Evolutionary conservation across 495 filamentous ascomycete genomes (phyloP).

Genomic region (Wilcoxina mikolae): DNA sequence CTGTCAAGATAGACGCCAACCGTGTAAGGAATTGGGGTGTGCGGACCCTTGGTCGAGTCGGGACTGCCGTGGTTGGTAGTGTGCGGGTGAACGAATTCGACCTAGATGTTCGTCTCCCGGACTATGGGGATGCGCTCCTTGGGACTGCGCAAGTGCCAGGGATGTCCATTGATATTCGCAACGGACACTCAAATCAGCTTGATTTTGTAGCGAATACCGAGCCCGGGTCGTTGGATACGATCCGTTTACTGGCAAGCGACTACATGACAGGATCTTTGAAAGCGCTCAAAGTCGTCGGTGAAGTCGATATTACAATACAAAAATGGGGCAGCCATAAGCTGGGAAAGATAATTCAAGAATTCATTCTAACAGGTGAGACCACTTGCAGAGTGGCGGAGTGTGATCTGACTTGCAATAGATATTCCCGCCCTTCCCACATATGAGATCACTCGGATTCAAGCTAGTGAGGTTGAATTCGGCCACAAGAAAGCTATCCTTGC

Average conservation of each 20-base stretch:
- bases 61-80: constrained; percentile 66
- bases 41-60: constrained; percentile 55
- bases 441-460: constrained; percentile 58
- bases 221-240: constrained; percentile 60
- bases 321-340: constrained; percentile 66
- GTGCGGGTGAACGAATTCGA: constrained; percentile 54
- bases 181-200: constrained; percentile 58
- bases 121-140: constrained; percentile 62
- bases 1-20: constrained; percentile 60
- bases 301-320: constrained; percentile 52
- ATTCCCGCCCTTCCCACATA: constrained; percentile 64
- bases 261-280: constrained; percentile 68
- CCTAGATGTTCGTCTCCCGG: constrained; percentile 66
- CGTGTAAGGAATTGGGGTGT: constrained; percentile 55
- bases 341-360: constrained; percentile 40
- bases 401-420: no score
- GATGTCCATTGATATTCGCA: constrained; percentile 56
- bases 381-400: no score
- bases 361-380: neutral
- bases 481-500: constrained; percentile 53
- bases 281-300: constrained; percentile 51
- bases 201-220: constrained; percentile 63
- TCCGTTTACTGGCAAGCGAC: constrained; percentile 69
- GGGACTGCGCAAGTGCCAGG: constrained; percentile 62
- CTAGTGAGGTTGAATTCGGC: constrained; percentile 48